Evolutionary conservation across 768 basidiomycete genomes (phyloP).

Genomic region (Kwoniella shandongensis): DNA sequence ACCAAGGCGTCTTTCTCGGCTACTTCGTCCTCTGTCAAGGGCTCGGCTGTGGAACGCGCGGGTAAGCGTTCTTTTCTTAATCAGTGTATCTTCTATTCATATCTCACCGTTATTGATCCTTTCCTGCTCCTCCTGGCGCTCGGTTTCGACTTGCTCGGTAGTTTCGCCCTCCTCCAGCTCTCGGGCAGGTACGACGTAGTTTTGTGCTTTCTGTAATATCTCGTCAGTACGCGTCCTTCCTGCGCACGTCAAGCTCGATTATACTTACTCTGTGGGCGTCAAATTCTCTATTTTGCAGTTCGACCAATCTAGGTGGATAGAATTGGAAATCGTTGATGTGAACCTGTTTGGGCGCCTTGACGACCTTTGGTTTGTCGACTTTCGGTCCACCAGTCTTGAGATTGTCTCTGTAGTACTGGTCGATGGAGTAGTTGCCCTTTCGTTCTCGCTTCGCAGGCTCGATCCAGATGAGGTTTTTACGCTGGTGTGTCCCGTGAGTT

Average conservation of each 20-base stretch:
- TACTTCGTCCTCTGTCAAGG: constrained; percentile 83
- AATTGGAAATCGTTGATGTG: constrained; percentile 93
- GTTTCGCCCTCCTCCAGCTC: constrained; percentile 72
- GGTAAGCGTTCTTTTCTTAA: constrained; percentile 5
- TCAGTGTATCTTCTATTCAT: too few species aligned
- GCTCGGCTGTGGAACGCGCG: constrained; percentile 69
- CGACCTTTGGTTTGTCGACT: constrained; percentile 71
- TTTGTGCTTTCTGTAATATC: constrained; percentile 47
- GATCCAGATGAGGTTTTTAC: constrained; percentile 57
- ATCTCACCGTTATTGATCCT: constrained; percentile 81
- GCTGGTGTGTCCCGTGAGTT: constrained; percentile 5
- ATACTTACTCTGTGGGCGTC: constrained; percentile 41
- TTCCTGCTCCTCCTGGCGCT: constrained; percentile 74
- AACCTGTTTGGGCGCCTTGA: constrained; percentile 84
- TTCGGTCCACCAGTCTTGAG: constrained; percentile 77
- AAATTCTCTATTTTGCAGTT: constrained; percentile 82
- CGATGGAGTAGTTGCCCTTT: constrained; percentile 82
- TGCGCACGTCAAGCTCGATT: too few species aligned
- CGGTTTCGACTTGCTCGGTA: constrained; percentile 78
- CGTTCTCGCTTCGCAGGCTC: constrained; percentile 91
- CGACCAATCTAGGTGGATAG: constrained; percentile 75
- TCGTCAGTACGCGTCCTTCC: neutral
- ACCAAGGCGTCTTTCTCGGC: constrained; percentile 75
- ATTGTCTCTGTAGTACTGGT: constrained; percentile 91
- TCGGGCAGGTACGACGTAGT: constrained; percentile 58